Base-by-base conservation (phyloP, 257 asterid genomes). In the Sherardia arvensis region DNA sequence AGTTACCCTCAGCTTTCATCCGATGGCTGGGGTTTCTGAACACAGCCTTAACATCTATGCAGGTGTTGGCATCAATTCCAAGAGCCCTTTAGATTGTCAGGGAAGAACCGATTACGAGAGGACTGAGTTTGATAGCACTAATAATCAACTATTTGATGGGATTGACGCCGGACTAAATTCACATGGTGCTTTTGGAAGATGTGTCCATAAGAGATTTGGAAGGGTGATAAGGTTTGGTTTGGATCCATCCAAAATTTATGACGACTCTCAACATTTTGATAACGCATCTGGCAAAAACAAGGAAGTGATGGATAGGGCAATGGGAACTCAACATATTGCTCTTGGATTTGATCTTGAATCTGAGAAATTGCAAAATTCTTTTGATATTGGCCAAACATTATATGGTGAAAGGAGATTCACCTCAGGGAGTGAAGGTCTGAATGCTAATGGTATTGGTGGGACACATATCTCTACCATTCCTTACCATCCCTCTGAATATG, bases 261-360 rank as follows among this genome's bases (percentile, higher is more conserved):
- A 27, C 27, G 67, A 70, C 56, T 68, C 34, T 72, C 48, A 66
- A 53, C 72, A 58, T 62, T 66, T 57, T 45, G 25, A 36, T 53
- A 78, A 83, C 45, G 73, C 62, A 71, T 29, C 62, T 69, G 70
- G 75, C 23, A 74, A 63, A 64, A 67, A 70, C 54, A 72, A 71
- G 78, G 62, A 65, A 63, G 61, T 71, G 21, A 61, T 67, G 69
- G 77, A 69, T 68, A 78, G 71, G n/a, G 66, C 69, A 30, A 38
- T 38, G 14, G 66, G 66, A 63, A 51, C 69, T 20, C 79, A 70
- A 64, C 76, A 70, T 53, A 40, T 73, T 30, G 53, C 49, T 65
- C 65, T 67, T 20, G 45, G 48, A 61, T 71, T 70, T 66, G 74
- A 68, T 61, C 58, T 15, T 61, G 32, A 14, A 14, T 66, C 64